Percentiles rank a stretch among this genome's conserved stretches.
Conservation (phyloP, 768 basidiomycete species). For the Leucosporidium scottii region DNA sequence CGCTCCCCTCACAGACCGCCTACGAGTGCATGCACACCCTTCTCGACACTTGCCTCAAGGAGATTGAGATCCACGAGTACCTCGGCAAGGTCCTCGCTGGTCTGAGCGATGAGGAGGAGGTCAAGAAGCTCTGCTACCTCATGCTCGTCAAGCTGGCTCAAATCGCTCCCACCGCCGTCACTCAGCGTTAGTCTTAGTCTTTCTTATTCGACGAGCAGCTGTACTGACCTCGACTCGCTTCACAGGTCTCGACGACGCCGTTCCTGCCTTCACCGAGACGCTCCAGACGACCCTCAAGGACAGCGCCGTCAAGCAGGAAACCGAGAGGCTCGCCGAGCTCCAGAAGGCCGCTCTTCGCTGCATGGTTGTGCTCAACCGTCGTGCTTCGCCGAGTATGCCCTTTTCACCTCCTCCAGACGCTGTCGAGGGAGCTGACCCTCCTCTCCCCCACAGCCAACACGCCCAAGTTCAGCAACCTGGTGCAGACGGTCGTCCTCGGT, state of each 20-base stretch:
- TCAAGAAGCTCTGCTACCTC: constrained; percentile 94
- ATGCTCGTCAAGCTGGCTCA: constrained; percentile 85
- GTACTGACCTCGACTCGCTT: neutral
- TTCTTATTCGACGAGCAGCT: neutral
- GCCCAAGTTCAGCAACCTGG: constrained; percentile 16
- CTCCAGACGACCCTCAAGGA: constrained; percentile 92
- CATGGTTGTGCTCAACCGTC: constrained; percentile 75
- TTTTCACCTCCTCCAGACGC: neutral
- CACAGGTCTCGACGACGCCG: constrained; percentile 62
- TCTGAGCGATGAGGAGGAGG: constrained; percentile 84
- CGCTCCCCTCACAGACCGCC: constrained; percentile 53
- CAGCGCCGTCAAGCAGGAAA: constrained; percentile 79
- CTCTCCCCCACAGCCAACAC: neutral
- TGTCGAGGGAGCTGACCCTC: neutral
- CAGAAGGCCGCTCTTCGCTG: constrained; percentile 84
- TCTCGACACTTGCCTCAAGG: constrained; percentile 80
- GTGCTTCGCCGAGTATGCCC: constrained; percentile 39
- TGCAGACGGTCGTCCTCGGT: constrained; percentile 1
- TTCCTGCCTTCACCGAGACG: constrained; percentile 73
- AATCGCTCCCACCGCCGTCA: constrained; percentile 72
- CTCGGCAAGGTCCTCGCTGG: constrained; percentile 72
- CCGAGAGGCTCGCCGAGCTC: constrained; percentile 79
- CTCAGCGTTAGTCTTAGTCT: constrained; percentile 49
- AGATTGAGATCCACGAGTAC: constrained; percentile 81
- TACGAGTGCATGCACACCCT: constrained; percentile 96